Base-by-base conservation (phyloP, 2,329 filamentous ascomycete species). In the Dactylellina leptospora region DNA sequence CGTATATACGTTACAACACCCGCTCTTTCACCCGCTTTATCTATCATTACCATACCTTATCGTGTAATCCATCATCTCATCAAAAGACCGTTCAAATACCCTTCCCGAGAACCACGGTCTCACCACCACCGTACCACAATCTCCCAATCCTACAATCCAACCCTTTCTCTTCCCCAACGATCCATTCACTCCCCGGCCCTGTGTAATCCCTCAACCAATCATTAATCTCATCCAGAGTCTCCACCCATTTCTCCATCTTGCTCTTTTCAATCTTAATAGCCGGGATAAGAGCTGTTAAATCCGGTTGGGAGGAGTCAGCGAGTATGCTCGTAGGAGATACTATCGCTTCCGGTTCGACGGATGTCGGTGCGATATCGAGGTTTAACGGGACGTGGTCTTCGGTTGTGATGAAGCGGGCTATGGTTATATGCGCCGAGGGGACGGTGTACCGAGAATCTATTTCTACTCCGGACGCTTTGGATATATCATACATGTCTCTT, bases 51-150 rank as follows among this genome's bases (percentile, higher is more conserved):
- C 11, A 28, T 25, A 48, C 13, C 23, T n/a, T 23, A 48, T 27
- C 22, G n/a, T n/a, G n/a, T n/a, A n/a, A n/a, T n/a, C n/a, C n/a
- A n/a, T n/a, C n/a, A n/a, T n/a, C n/a, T n/a, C n/a, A n/a, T n/a
- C n/a, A n/a, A n/a, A n/a, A n/a, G n/a, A n/a, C n/a, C n/a, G n/a
- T 9, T 50, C 20, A 73, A 11, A 73, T 55, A 28, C 69, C 69
- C 40, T 66, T 73, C 40, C 69, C 69, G 33, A 73, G 60, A 4
- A 66, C 69, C 16, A 96, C 83, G 2, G 87, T 89, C 74, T 90
- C 85, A 0, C 93, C 93, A 23, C 88, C 90, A 33, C 90, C 93
- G 81, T 96, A 97, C 92, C 93, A 97, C 45, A 96, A 80, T 4
- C 84, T 83, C 0, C 93, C 93, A 74, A 85, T 86, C 45, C 91